These are phyloP conservation scores for Rasamsonia emersonii DNA, from an alignment of 2,329 filamentous ascomycete genomes.

Conservation along the genomic window DNA sequence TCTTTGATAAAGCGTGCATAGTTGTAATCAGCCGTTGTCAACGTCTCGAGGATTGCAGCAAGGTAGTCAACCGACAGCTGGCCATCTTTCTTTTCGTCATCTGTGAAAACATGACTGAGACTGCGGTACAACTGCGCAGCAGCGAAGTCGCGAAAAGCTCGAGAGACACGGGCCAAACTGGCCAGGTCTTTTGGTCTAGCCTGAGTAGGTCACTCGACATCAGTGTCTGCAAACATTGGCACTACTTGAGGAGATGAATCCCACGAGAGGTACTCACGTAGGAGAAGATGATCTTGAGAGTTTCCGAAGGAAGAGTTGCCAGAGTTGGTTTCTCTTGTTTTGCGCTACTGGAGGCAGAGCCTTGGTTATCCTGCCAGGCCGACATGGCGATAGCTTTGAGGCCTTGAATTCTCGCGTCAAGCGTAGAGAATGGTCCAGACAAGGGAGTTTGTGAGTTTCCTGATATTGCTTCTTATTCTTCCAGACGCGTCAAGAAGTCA, in stretches of 20 bases:
- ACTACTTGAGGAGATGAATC: conserved; percentile 21
- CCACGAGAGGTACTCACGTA: conserved; percentile 17
- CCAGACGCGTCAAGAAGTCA: too few species aligned
- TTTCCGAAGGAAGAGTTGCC: conserved; percentile 19
- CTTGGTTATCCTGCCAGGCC: neutral
- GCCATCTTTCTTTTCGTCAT: conserved; percentile 46
- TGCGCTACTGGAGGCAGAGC: neutral
- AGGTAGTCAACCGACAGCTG: conserved; percentile 50
- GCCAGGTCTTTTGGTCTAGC: conserved; percentile 9
- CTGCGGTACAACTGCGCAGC: conserved; percentile 51
- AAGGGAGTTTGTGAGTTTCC: too few species aligned
- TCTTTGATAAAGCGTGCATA: conserved; percentile 52
- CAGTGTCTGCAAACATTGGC: conserved; percentile 41
- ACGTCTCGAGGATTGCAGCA: conserved; percentile 51
- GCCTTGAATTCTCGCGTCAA: too few species aligned
- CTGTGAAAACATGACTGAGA: conserved; percentile 54
- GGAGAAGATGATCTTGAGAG: conserved; percentile 21
- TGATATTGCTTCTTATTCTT: too few species aligned
- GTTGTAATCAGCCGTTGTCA: conserved; percentile 56
- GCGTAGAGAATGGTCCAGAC: too few species aligned
- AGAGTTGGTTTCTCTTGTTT: neutral
- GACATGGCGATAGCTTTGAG: too few species aligned
- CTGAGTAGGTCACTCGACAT: conserved; percentile 40
- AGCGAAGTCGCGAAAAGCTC: conserved; percentile 49
- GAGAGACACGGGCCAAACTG: conserved; percentile 51